These are phyloP conservation scores for Metroxylon sagu DNA, from an alignment of 176 grass and related monocot genomes.

Conservation along the genomic window DNA sequence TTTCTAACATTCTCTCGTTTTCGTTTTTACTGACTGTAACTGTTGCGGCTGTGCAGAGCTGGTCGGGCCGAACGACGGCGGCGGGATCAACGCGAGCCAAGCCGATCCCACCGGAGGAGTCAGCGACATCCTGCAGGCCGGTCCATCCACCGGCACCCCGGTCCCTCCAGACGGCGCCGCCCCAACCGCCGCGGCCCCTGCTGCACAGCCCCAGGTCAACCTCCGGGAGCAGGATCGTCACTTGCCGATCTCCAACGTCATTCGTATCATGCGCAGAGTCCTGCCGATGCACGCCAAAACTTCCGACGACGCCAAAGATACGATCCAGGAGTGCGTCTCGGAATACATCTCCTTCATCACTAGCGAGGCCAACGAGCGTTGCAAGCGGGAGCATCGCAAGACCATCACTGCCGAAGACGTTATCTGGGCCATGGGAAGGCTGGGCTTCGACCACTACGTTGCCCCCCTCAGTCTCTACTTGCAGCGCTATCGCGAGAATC, in stretches of 20 bases:
- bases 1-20: no score
- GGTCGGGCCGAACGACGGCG: no score
- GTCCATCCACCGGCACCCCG: no score
- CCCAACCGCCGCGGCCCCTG: no score
- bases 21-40: no score
- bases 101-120: no score
- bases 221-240: slow-evolving; percentile 54
- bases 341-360: slow-evolving; percentile 87
- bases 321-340: slow-evolving; percentile 69
- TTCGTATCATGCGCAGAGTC: slow-evolving; percentile 50
- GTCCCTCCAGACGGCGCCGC: no score
- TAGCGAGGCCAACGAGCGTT: slow-evolving; percentile 60
- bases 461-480: slow-evolving; percentile 27
- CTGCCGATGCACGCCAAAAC: slow-evolving; percentile 65
- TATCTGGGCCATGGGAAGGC: slow-evolving; percentile 56
- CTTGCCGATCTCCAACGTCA: slow-evolving; percentile 66
- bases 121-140: no score
- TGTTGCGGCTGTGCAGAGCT: no score
- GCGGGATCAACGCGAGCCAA: no score
- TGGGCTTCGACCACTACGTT: slow-evolving; percentile 68
- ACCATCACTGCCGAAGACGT: slow-evolving; percentile 69
- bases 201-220: neutral
- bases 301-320: slow-evolving; percentile 63
- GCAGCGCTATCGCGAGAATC: slow-evolving; percentile 32
- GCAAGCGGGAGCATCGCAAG: slow-evolving; percentile 62